Base-by-base conservation (phyloP, 2,329 filamentous ascomycete genomes). In the Sarocladiaceae sp. region DNA sequence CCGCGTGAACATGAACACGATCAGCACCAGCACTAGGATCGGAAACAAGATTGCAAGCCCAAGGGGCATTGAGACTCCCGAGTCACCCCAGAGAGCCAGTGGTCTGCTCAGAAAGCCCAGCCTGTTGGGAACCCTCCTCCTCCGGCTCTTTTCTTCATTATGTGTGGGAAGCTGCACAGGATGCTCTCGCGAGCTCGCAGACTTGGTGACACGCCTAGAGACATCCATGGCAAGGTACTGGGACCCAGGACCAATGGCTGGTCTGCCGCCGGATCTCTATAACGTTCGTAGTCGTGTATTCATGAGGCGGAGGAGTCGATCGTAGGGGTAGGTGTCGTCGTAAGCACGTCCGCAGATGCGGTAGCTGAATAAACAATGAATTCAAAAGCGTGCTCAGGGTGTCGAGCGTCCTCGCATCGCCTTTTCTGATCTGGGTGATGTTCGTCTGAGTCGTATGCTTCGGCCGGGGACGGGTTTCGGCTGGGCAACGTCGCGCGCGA, bases 1-100 rank as follows among this genome's bases (percentile, higher is more conserved):
- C 59, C 85, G 82, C 58, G 95, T 78, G 62, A 97, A 89, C 49
- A 98, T 78, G 57, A 95, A 73, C 51, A 97, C 70, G 64, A 97
- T 94, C 63, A 96, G 76, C 57, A 95, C 77, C 68, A 97, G 79
- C 58, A 96, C 87, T 61, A 96, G 83, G 61, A 85, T 80, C 52
- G 93, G 93, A 62, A 97, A 97, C 55, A 97, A 72, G 53, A 98
- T 76, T 55, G 97, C 88, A 59, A 96, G 82, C 54, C 91, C 91
- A 43, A 98, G 72, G 20, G 93, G 93, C 61, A 97, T 83, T 43
- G 91, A 95, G 63, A 96, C 81, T 58, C 84, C 86, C 45, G 90
- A 96, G 66, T 95, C 95, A 57, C 88, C 88, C 67, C 83, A 85
- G 69, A 98, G 71, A 55, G 90, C 83, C 72, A 98, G 79, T 43